Evolutionary conservation across 768 basidiomycete genomes (phyloP).

Genomic region (Suillus plorans): DNA sequence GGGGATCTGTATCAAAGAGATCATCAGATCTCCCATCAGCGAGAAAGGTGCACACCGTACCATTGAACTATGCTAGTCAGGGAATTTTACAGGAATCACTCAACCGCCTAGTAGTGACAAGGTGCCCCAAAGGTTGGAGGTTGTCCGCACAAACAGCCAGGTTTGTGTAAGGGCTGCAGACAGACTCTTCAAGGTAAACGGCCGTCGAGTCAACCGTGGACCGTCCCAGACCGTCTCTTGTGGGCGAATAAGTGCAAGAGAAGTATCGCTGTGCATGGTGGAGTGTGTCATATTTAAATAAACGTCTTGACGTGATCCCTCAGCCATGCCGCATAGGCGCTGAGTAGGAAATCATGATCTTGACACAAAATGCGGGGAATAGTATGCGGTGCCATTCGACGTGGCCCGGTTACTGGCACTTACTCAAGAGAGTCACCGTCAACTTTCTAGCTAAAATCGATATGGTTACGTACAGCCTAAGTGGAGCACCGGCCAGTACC

Average conservation of each 20-base stretch:
- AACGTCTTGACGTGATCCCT: not conserved
- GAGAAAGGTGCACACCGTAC: not conserved
- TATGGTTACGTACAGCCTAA: no score
- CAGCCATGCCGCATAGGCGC: not conserved
- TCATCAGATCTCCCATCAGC: not conserved
- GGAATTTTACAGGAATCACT: not conserved
- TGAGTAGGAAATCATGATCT: not conserved
- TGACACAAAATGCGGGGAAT: no score
- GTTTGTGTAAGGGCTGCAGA: not conserved
- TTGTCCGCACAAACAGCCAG: not conserved
- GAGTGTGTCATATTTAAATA: slow-evolving; percentile 7
- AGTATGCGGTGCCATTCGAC: not conserved
- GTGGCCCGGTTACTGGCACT: not conserved
- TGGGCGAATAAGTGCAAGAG: not conserved
- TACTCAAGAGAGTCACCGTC: not conserved
- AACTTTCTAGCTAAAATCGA: not conserved
- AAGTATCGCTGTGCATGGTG: not conserved
- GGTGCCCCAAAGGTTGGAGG: not conserved
- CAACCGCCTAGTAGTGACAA: no score
- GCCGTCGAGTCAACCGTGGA: not conserved
- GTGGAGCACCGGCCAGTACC: no score
- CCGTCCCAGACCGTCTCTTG: not conserved
- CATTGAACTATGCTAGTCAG: not conserved
- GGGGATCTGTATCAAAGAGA: not conserved
- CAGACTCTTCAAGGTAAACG: not conserved